A percentile compares a stretch with the other conserved stretches of the same genome.
These are phyloP conservation scores for Colletotrichum sp. DNA, from an alignment of 2,329 filamentous ascomycete species.

Conservation along the genomic window DNA sequence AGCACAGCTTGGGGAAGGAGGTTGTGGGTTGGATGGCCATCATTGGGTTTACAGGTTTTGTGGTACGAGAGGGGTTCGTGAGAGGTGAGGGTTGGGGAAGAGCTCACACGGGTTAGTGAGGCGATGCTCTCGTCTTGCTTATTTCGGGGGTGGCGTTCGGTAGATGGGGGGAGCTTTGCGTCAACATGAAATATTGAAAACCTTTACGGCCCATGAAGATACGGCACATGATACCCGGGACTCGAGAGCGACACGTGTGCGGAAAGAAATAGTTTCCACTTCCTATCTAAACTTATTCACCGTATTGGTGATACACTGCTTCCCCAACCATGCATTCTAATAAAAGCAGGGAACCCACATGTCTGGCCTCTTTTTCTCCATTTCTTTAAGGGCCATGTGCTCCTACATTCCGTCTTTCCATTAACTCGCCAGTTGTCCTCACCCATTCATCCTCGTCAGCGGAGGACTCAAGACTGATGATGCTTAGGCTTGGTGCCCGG, in stretches of 20 bases:
- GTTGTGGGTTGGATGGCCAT: too few species aligned
- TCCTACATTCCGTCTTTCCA: background rate
- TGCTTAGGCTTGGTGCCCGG: too few species aligned
- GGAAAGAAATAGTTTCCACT: background rate
- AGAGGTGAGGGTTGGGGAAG: too few species aligned
- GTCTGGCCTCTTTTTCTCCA: background rate
- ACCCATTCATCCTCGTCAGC: background rate
- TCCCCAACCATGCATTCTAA: background rate
- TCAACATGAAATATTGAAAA: background rate
- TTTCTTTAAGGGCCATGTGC: background rate
- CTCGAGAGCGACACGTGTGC: background rate
- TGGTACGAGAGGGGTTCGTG: too few species aligned
- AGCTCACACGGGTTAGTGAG: background rate
- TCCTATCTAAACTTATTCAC: background rate
- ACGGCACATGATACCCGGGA: background rate
- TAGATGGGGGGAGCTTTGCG: background rate
- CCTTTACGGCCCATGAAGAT: too few species aligned
- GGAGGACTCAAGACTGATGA: too few species aligned
- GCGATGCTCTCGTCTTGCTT: background rate
- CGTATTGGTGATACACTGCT: background rate
- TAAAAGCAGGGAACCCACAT: background rate
- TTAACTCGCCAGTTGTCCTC: background rate
- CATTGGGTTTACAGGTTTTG: too few species aligned
- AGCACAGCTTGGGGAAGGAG: too few species aligned
- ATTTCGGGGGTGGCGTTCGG: too few species aligned